Conservation (phyloP, 345 rosid genomes). For the Bruguiera gymnorhiza region DNA sequence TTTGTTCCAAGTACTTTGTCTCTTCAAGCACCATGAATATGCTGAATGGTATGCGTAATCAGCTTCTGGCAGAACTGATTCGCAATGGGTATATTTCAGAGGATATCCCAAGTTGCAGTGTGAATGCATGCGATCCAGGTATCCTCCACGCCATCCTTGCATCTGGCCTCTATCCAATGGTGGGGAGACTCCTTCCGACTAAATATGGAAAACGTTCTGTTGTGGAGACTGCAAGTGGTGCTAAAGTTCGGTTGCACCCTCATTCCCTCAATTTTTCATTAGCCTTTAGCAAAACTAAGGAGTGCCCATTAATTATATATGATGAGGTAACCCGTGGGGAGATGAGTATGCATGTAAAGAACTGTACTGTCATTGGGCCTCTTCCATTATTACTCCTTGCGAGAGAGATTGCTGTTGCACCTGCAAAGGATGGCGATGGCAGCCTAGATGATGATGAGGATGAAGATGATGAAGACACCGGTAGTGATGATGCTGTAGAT, state of each 20-base stretch:
- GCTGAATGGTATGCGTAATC: conserved; percentile 79
- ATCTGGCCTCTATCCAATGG: conserved; percentile 85
- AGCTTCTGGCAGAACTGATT: conserved; percentile 66
- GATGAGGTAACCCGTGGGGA: conserved; percentile 93
- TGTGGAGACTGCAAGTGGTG: conserved; percentile 74
- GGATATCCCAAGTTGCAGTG: conserved; percentile 51
- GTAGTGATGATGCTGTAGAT: conserved; percentile 40
- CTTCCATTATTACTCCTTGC: conserved; percentile 71
- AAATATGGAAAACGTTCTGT: conserved; percentile 41
- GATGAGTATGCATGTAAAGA: conserved; percentile 66
- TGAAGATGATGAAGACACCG: conserved; percentile 30
- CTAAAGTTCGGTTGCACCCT: conserved; percentile 65
- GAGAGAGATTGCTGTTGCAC: conserved; percentile 78
- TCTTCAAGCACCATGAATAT: conserved; percentile 69
- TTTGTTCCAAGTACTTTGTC: conserved; percentile 77
- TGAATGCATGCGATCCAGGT: conserved; percentile 70
- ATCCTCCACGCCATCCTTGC: conserved; percentile 76
- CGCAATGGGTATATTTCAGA: conserved; percentile 62
- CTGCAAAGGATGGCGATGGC: conserved; percentile 27
- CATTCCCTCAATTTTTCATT: conserved; percentile 57
- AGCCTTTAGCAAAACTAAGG: conserved; percentile 34
- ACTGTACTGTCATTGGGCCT: conserved; percentile 65
- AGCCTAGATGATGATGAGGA: neutral
- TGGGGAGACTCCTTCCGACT: conserved; percentile 61
- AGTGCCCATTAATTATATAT: conserved; percentile 55